phyloP scores from a whole-genome alignment of 441 rosid genomes.

The Lepidium campestre region DNA sequence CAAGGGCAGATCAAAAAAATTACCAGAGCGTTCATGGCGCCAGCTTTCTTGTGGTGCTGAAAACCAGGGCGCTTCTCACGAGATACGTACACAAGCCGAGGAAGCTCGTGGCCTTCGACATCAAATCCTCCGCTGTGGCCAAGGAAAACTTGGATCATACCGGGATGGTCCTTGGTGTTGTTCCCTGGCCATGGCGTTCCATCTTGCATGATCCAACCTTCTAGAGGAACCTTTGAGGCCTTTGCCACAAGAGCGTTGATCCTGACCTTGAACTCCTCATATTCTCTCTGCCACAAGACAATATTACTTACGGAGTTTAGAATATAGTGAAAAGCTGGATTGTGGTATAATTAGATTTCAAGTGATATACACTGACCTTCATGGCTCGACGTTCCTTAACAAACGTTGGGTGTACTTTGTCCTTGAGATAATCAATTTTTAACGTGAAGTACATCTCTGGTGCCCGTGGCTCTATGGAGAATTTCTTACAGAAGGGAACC shows the following conservation, averaged over 20 bases:
- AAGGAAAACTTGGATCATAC: slow-evolving; percentile 90
- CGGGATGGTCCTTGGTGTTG: slow-evolving; percentile 91
- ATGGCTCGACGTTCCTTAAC: slow-evolving; percentile 92
- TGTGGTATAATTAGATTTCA: neutral
- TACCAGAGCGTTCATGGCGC: slow-evolving; percentile 78
- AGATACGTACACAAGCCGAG: slow-evolving; percentile 67
- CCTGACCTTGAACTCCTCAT: slow-evolving; percentile 91
- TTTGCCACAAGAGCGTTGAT: slow-evolving; percentile 85
- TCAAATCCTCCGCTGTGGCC: slow-evolving; percentile 71
- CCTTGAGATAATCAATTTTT: slow-evolving; percentile 86
- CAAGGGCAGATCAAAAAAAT: slow-evolving; percentile 1
- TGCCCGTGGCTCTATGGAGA: slow-evolving; percentile 60
- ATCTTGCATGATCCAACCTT: slow-evolving; percentile 96
- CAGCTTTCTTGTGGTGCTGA: slow-evolving; percentile 75
- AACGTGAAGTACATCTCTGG: slow-evolving; percentile 73
- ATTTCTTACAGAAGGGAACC: slow-evolving; percentile 74
- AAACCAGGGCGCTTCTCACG: slow-evolving; percentile 87
- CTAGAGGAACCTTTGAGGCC: slow-evolving; percentile 70
- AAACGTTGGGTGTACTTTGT: slow-evolving; percentile 89
- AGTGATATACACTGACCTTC: slow-evolving; percentile 52
- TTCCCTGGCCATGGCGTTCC: slow-evolving; percentile 99
- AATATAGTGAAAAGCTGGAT: neutral
- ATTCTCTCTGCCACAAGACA: slow-evolving; percentile 61
- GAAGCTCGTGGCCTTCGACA: slow-evolving; percentile 63
- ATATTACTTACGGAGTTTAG: neutral